Percentiles rank a stretch among this genome's conserved stretches.
These are phyloP conservation scores for Stevia rebaudiana DNA, from an alignment of 140 eudicot genomes.

Conservation along the genomic window DNA sequence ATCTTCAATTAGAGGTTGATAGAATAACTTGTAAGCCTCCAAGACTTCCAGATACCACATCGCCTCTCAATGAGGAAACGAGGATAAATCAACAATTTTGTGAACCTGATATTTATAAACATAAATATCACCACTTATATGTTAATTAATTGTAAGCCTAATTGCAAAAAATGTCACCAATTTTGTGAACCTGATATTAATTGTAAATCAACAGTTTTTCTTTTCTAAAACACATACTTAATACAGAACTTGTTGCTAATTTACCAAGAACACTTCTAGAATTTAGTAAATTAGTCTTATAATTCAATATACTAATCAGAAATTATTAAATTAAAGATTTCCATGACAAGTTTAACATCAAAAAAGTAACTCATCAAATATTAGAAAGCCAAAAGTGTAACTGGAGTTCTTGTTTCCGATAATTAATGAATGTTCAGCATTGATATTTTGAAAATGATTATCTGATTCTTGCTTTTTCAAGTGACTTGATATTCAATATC, in stretches of 20 bases:
- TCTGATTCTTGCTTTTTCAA: not conserved
- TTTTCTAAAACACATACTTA: not conserved
- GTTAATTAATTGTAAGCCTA: not conserved
- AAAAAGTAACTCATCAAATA: not conserved
- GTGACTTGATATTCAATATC: not conserved
- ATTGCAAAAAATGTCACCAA: not conserved
- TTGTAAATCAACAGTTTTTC: not conserved
- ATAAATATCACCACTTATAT: not conserved
- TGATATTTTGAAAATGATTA: not conserved
- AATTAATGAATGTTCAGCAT: not conserved
- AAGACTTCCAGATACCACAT: slow-evolving; percentile 97
- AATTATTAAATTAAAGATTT: not conserved
- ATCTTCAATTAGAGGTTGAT: slow-evolving; percentile 41
- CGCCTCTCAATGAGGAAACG: slow-evolving; percentile 80
- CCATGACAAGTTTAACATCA: not conserved
- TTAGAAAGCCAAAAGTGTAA: not conserved
- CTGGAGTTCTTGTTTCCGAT: not conserved
- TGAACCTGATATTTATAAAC: slow-evolving; percentile 56
- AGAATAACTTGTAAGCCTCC: slow-evolving; percentile 86
- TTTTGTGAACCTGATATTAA: too few species aligned
- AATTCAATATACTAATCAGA: not conserved
- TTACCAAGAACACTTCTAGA: not conserved
- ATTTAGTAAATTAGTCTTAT: not conserved
- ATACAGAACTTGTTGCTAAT: not conserved
- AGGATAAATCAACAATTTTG: slow-evolving; percentile 83